These are phyloP conservation scores for Cladosporium sp. DNA, from an alignment of 2,329 filamentous ascomycete genomes.

Conservation along the genomic window DNA sequence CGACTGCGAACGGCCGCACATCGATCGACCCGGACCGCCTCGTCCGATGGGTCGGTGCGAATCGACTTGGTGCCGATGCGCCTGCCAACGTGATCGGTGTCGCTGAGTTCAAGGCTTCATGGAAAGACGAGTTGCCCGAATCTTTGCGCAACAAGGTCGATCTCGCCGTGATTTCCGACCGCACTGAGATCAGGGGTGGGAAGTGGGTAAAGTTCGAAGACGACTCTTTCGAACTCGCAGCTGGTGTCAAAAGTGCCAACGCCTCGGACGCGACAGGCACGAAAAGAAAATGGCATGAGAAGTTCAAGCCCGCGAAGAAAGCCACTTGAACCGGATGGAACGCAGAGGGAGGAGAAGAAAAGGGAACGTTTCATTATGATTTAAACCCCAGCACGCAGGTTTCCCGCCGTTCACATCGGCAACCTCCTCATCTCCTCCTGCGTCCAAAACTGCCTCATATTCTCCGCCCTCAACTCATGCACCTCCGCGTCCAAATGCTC, in stretches of 20 bases:
- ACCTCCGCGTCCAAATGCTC: slow-evolving; percentile 84
- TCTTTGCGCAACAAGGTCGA: slow-evolving; percentile 31
- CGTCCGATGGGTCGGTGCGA: slow-evolving; percentile 28
- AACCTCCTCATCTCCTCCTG: slow-evolving; percentile 70
- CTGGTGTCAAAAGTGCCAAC: slow-evolving; percentile 14
- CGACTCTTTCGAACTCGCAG: slow-evolving; percentile 1
- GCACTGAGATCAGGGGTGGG: slow-evolving; percentile 26
- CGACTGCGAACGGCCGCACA: slow-evolving; percentile 29
- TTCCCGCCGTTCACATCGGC: slow-evolving; percentile 57
- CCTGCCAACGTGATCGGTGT: slow-evolving; percentile 27
- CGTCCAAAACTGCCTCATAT: slow-evolving; percentile 83
- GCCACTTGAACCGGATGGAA: slow-evolving; percentile 18
- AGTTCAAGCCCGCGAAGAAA: slow-evolving; percentile 37
- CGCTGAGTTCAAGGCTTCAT: slow-evolving; percentile 38
- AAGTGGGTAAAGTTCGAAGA: slow-evolving; percentile 27
- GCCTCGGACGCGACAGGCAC: slow-evolving; percentile 27
- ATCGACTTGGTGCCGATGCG: slow-evolving; percentile 27
- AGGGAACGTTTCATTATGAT: background rate
- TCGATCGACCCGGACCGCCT: slow-evolving; percentile 28
- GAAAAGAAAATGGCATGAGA: slow-evolving; percentile 43
- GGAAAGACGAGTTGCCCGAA: slow-evolving; percentile 40
- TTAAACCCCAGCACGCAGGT: background rate
- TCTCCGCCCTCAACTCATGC: slow-evolving; percentile 72
- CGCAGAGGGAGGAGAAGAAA: background rate
- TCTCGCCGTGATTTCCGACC: slow-evolving; percentile 30